phyloP scores from a whole-genome alignment of 495 filamentous ascomycete genomes.

The Schizothecium vesticola region DNA sequence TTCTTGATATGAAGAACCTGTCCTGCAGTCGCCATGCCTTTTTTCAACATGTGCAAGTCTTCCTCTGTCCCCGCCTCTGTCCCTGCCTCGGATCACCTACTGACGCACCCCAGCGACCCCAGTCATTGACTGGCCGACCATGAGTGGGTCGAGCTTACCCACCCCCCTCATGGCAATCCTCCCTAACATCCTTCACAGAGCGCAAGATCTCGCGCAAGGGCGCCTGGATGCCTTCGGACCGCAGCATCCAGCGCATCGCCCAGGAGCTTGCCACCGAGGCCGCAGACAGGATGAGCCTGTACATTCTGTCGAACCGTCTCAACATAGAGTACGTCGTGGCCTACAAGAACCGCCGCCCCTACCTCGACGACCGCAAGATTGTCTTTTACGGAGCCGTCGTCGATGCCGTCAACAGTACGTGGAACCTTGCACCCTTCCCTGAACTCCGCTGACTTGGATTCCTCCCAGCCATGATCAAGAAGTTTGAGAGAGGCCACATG shows the following conservation, averaged over 20 bases:
- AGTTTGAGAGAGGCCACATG: background rate
- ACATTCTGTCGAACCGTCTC: background rate
- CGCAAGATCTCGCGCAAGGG: background rate
- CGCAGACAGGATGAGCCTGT: background rate
- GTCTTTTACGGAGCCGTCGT: background rate
- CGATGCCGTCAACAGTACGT: background rate
- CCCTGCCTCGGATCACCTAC: background rate
- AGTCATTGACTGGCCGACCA: background rate
- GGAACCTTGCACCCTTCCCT: background rate
- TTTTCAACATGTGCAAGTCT: background rate
- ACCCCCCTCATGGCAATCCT: background rate
- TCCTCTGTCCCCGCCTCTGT: too few relatives aligned
- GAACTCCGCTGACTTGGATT: background rate
- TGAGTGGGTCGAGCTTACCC: background rate
- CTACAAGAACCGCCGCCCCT: background rate
- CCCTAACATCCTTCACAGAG: background rate
- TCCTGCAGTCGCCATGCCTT: background rate
- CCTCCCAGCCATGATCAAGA: background rate
- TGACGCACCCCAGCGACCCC: background rate
- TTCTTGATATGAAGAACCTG: background rate
- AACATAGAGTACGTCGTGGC: background rate
- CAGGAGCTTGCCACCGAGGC: background rate
- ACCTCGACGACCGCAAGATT: background rate
- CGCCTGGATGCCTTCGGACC: background rate
- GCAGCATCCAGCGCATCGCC: background rate